phyloP scores from a whole-genome alignment of 129 eudicot species.

The Tanacetum coccineum region DNA sequence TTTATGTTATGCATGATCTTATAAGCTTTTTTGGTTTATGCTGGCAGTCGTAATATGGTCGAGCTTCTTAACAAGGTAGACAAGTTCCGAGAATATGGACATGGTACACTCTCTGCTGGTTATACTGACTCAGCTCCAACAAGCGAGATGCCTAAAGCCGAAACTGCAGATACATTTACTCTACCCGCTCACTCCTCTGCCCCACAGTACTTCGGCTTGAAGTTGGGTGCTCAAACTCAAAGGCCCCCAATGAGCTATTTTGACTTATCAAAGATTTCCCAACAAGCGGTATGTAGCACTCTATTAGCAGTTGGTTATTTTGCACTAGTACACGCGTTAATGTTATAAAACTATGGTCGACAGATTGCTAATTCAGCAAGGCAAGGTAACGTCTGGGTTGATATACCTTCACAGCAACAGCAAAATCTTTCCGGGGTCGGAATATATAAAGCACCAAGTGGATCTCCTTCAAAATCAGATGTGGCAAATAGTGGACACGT shows the following conservation, averaged over 20 bases:
- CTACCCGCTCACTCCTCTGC: slow-evolving; percentile 30
- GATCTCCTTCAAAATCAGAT: slow-evolving; percentile 40
- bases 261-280: slow-evolving; percentile 38
- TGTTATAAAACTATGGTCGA: slow-evolving; percentile 12
- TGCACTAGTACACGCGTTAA: slow-evolving; percentile 12
- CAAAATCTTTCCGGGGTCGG: slow-evolving; percentile 32
- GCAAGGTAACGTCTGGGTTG: slow-evolving; percentile 36
- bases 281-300: slow-evolving; percentile 33
- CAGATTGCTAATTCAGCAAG: slow-evolving; percentile 30
- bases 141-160: slow-evolving; percentile 35
- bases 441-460: slow-evolving; percentile 24
- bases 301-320: neutral
- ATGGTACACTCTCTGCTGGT: slow-evolving; percentile 31
- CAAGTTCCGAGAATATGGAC: slow-evolving; percentile 33
- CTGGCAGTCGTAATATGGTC: slow-evolving; percentile 48
- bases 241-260: slow-evolving; percentile 29
- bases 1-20: neutral
- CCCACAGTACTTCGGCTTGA: slow-evolving; percentile 45
- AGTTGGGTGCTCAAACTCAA: slow-evolving; percentile 45
- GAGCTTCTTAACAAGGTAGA: slow-evolving; percentile 60
- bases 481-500: slow-evolving; percentile 29
- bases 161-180: slow-evolving; percentile 33
- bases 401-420: slow-evolving; percentile 38
- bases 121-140: slow-evolving; percentile 31
- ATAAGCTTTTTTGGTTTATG: slow-evolving; percentile 16